A percentile compares a stretch with the other conserved stretches of the same genome.
phyloP scores from a whole-genome alignment of 164 flowering plant species.

The Chimonanthus salicifolius region DNA sequence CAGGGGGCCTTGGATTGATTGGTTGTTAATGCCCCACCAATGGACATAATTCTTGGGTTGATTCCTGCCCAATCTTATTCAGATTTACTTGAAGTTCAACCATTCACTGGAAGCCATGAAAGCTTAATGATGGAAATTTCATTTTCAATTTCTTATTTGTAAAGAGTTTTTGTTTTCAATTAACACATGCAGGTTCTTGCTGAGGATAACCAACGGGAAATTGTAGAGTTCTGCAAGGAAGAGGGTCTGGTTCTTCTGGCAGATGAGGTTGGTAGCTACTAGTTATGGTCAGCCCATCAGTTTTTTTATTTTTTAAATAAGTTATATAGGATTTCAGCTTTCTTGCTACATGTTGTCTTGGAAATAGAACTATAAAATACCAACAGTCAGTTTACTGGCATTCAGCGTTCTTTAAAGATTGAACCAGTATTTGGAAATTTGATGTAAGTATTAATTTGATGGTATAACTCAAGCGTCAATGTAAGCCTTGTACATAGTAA shows the following conservation, averaged over 20 bases:
- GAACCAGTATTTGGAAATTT: not conserved
- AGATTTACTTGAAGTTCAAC: too few species aligned
- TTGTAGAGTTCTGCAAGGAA: constrained; percentile 91
- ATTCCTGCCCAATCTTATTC: too few species aligned
- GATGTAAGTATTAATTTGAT: not conserved
- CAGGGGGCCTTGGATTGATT: too few species aligned
- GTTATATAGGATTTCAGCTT: too few species aligned
- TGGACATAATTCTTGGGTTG: too few species aligned
- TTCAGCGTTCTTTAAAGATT: not conserved
- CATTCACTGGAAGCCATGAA: too few species aligned
- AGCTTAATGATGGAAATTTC: too few species aligned
- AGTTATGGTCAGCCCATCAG: not conserved
- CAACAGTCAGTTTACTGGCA: not conserved
- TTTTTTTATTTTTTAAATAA: too few species aligned
- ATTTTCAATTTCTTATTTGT: not conserved
- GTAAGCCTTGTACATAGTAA: not conserved
- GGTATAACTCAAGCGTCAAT: not conserved
- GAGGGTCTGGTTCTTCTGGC: constrained; percentile 97
- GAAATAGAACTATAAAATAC: not conserved
- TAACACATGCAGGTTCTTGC: constrained; percentile 67
- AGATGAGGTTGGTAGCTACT: constrained; percentile 66
- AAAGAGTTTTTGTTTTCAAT: not conserved
- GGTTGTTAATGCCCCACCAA: too few species aligned
- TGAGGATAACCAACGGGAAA: constrained; percentile 75
- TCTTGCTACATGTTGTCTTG: too few species aligned